phyloP scores from a whole-genome alignment of 106 monocot species.

The Ottelia alismoides region DNA sequence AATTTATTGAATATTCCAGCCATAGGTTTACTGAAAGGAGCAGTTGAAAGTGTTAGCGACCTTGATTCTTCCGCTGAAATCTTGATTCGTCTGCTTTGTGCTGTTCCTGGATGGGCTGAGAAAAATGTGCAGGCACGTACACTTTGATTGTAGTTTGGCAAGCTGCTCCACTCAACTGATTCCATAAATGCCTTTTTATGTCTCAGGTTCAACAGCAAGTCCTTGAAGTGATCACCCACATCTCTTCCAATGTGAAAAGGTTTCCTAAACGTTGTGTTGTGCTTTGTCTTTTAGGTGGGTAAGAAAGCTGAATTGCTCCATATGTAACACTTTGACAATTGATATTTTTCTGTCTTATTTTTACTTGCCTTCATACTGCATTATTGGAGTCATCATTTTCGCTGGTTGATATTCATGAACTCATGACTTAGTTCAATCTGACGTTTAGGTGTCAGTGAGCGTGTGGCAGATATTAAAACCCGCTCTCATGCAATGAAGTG shows the following conservation, averaged over 20 bases:
- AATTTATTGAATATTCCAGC: slow-evolving; percentile 27
- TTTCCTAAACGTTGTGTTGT: slow-evolving; percentile 90
- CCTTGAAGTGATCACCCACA: slow-evolving; percentile 74
- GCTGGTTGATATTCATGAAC: no score
- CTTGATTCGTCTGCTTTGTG: slow-evolving; percentile 76
- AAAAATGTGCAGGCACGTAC: slow-evolving; percentile 91
- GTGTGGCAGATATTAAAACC: slow-evolving; percentile 98
- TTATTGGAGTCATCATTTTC: no score
- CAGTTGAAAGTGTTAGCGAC: slow-evolving; percentile 60
- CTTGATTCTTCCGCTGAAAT: slow-evolving; percentile 76
- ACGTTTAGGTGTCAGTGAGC: slow-evolving; percentile 81
- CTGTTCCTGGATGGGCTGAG: slow-evolving; percentile 95
- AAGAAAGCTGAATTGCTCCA: no score
- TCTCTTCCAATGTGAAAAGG: slow-evolving; percentile 71
- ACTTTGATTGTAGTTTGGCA: slow-evolving; percentile 1
- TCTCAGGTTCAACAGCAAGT: slow-evolving; percentile 93
- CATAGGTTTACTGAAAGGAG: slow-evolving; percentile 64
- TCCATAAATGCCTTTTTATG: no score
- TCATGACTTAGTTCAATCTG: no score
- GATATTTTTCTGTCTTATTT: no score
- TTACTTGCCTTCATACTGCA: no score
- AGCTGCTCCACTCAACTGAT: no score
- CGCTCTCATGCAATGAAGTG: slow-evolving; percentile 95
- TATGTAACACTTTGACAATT: no score
- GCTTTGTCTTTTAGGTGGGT: slow-evolving; percentile 68